Conservation (phyloP, 2,329 filamentous ascomycete species). For the Colletotrichum musae region DNA sequence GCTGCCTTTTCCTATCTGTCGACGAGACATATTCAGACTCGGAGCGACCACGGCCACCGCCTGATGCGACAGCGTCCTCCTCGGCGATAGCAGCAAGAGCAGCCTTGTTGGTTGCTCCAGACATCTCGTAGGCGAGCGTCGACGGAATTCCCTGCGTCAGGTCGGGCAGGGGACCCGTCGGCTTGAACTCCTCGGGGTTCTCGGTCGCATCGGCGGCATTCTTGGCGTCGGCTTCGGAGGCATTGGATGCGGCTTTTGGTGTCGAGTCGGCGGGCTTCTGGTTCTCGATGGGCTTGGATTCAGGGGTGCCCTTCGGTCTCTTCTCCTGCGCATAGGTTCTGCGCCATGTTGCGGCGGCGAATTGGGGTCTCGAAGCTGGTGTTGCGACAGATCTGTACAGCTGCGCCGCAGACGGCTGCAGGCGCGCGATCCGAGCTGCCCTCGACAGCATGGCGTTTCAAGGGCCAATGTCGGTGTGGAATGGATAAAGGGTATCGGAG, state of each 20-base stretch:
- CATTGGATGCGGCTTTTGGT: slow-evolving; percentile 14
- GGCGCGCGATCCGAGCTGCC: slow-evolving; percentile 43
- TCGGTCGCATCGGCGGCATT: slow-evolving; percentile 36
- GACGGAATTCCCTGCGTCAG: slow-evolving; percentile 96
- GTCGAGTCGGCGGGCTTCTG: slow-evolving; percentile 29
- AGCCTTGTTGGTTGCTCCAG: slow-evolving; percentile 48
- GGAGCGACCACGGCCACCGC: slow-evolving; percentile 70
- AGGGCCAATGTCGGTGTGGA: slow-evolving; percentile 19
- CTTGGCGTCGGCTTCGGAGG: slow-evolving; percentile 26
- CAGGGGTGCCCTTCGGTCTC: slow-evolving; percentile 23
- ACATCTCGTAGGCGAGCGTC: slow-evolving; percentile 84
- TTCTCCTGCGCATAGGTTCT: slow-evolving; percentile 40
- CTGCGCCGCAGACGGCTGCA: slow-evolving; percentile 40
- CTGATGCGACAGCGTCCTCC: slow-evolving; percentile 57
- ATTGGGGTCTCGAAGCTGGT: slow-evolving; percentile 38
- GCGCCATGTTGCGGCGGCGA: slow-evolving; percentile 36
- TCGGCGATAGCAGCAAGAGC: slow-evolving; percentile 43
- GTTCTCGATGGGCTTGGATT: slow-evolving; percentile 24
- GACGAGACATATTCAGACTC: slow-evolving; percentile 92
- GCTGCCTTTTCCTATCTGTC: slow-evolving; percentile 84
- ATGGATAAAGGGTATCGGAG: neutral
- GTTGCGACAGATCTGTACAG: slow-evolving; percentile 39
- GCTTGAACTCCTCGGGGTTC: slow-evolving; percentile 29
- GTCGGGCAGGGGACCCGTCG: slow-evolving; percentile 81
- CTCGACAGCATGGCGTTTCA: slow-evolving; percentile 44